phyloP scores from a whole-genome alignment of 768 basidiomycete species.

The Kwoniella europaea region DNA sequence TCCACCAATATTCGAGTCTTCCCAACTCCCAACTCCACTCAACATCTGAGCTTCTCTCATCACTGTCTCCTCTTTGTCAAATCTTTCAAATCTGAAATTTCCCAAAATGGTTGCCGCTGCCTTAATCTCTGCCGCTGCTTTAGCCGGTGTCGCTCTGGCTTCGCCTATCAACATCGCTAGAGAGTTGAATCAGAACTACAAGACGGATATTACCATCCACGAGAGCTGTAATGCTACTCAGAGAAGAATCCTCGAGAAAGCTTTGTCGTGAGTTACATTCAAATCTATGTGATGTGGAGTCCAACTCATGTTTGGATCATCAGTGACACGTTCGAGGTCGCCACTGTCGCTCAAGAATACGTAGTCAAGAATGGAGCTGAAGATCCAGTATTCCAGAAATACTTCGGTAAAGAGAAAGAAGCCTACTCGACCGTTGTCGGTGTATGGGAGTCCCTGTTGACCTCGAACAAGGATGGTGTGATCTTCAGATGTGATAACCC shows the following conservation, averaged over 20 bases:
- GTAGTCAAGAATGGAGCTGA: constrained; percentile 45
- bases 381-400: constrained; percentile 51
- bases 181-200: constrained; percentile 32
- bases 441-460: constrained; percentile 45
- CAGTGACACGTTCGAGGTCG: constrained; percentile 45
- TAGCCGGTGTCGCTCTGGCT: constrained; percentile 35
- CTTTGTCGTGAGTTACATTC: constrained; percentile 33
- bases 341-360: constrained; percentile 42
- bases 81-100: constrained; percentile 1
- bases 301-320: background rate
- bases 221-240: constrained; percentile 49
- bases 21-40: background rate
- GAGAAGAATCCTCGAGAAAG: constrained; percentile 41
- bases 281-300: background rate
- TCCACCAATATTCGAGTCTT: background rate
- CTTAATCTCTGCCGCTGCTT: constrained; percentile 22
- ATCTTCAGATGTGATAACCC: constrained; percentile 54
- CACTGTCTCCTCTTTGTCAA: constrained; percentile 4
- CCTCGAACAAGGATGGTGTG: constrained; percentile 52
- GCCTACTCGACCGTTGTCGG: constrained; percentile 42
- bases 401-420: constrained; percentile 46
- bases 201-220: constrained; percentile 44
- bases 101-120: constrained; percentile 35
- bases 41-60: background rate
- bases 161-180: constrained; percentile 33